Evolutionary conservation across 2,329 filamentous ascomycete species (phyloP).

Genomic region (Colletotrichum aenigma): DNA sequence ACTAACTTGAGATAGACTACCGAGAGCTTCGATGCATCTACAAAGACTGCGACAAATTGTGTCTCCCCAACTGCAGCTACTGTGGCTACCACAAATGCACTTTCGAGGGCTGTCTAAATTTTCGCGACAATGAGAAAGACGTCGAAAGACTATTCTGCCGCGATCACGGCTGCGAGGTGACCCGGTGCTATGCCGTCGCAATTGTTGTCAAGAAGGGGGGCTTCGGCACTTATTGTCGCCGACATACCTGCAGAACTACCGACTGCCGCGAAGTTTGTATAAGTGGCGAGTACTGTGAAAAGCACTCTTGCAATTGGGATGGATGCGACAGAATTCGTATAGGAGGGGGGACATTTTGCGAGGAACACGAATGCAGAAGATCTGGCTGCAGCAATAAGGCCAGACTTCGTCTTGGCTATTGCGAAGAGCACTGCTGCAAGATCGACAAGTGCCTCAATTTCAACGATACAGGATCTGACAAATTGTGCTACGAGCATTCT

Average conservation of each 20-base stretch:
- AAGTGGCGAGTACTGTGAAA: neutral
- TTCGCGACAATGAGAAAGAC: conserved; percentile 7
- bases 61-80: neutral
- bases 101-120: conserved; percentile 4
- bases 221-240: conserved; percentile 3
- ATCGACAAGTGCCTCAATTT: conserved; percentile 11
- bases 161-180: conserved; percentile 4
- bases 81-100: conserved; percentile 10
- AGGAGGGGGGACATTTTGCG: neutral
- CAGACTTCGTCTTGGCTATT: conserved; percentile 1
- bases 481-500: conserved; percentile 14
- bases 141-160: conserved; percentile 1
- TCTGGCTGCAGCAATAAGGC: neutral
- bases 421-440: conserved; percentile 14
- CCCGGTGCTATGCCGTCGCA: conserved; percentile 7
- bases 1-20: neutral
- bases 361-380: conserved; percentile 9
- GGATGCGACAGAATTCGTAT: neutral
- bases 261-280: conserved; percentile 6
- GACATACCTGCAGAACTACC: conserved; percentile 4
- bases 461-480: neutral
- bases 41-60: neutral
- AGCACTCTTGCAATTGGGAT: conserved; percentile 1
- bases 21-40: neutral
- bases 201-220: neutral